phyloP scores from a whole-genome alignment of 257 asterid species.

The Przewalskia tangutica region DNA sequence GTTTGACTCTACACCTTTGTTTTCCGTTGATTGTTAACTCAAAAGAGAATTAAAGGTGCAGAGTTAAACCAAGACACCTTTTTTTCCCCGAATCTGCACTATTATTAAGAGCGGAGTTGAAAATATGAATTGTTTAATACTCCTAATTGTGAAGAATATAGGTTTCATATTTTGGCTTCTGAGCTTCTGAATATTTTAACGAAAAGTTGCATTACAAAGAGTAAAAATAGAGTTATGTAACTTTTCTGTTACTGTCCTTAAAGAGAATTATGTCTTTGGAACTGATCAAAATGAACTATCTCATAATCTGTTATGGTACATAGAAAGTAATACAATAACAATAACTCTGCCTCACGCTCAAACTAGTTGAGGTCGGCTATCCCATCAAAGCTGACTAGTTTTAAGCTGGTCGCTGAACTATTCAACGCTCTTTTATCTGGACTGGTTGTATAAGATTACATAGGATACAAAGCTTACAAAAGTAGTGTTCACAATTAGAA shows the following conservation, averaged over 20 bases:
- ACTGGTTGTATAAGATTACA: background rate
- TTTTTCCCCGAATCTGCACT: background rate
- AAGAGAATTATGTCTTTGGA: background rate
- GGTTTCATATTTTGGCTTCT: background rate
- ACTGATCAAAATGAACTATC: background rate
- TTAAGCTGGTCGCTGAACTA: background rate
- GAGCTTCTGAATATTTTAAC: background rate
- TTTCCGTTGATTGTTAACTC: background rate
- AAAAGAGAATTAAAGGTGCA: background rate
- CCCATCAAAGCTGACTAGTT: background rate
- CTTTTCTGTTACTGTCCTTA: background rate
- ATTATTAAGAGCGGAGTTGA: background rate
- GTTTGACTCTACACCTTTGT: background rate
- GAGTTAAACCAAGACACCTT: background rate
- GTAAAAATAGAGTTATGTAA: background rate
- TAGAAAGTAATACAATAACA: background rate
- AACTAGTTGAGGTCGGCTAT: background rate
- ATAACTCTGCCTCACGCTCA: background rate
- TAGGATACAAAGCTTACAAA: background rate
- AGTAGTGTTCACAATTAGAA: background rate
- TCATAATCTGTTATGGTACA: background rate
- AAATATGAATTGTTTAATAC: background rate
- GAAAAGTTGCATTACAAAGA: background rate
- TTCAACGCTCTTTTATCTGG: background rate
- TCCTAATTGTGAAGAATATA: background rate